phyloP scores from a whole-genome alignment of 345 rosid genomes.

The Capsella bursapastoris region DNA sequence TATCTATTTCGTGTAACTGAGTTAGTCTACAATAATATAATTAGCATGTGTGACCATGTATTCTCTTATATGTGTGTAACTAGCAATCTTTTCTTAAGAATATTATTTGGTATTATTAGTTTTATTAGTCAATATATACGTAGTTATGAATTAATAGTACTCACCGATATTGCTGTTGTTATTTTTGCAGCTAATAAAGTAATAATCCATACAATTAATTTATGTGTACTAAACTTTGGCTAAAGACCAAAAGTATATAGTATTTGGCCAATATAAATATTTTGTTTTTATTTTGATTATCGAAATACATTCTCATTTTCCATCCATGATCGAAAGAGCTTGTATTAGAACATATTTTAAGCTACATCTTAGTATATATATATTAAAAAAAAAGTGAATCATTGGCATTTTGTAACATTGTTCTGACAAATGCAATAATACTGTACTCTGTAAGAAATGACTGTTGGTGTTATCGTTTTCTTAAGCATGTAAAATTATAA shows the following conservation, averaged over 20 bases:
- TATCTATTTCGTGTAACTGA: too few relatives aligned
- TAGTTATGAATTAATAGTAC: too few relatives aligned
- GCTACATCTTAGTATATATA: background rate
- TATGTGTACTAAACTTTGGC: background rate
- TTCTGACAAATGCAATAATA: slow-evolving; percentile 20
- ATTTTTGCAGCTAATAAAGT: too few relatives aligned
- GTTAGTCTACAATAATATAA: too few relatives aligned
- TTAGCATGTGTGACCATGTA: too few relatives aligned
- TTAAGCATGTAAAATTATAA: background rate
- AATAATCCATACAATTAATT: background rate
- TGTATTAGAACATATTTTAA: background rate
- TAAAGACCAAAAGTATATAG: background rate
- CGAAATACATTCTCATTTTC: background rate
- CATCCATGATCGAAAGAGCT: background rate
- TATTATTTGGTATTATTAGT: too few relatives aligned
- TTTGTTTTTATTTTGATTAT: background rate
- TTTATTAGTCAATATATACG: too few relatives aligned
- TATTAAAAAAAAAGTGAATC: background rate
- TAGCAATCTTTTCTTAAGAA: background rate
- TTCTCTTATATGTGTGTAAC: too few relatives aligned
- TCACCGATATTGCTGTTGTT: too few relatives aligned
- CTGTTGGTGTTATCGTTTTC: slow-evolving; percentile 13
- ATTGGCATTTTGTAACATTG: slow-evolving; percentile 20
- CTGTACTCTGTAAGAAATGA: slow-evolving; percentile 5
- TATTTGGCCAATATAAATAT: background rate